These are phyloP conservation scores for Epithele typhae DNA, from an alignment of 768 basidiomycete genomes.

Conservation along the genomic window DNA sequence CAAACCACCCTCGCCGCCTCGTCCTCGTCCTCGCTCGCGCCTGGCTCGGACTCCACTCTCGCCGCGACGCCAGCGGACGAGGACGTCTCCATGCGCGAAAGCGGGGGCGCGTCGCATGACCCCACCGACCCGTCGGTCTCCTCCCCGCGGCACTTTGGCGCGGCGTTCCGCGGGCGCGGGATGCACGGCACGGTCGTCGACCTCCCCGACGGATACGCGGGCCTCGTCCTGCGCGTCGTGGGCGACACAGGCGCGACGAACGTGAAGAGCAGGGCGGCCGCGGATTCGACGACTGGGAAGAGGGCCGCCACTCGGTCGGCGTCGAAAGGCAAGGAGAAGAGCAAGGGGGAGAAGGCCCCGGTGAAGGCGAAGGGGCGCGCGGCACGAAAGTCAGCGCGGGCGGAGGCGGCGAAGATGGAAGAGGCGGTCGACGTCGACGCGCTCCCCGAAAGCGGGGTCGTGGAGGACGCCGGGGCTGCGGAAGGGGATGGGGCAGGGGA, in stretches of 20 bases:
- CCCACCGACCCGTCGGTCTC: too few relatives aligned
- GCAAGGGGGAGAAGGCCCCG: constrained; percentile 10
- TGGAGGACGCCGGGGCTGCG: constrained; percentile 22
- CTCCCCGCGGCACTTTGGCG: constrained; percentile 38
- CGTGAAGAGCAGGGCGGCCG: constrained; percentile 3
- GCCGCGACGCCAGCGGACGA: not conserved
- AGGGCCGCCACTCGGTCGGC: constrained; percentile 24
- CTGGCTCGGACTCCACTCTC: not conserved
- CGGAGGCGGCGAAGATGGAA: constrained; percentile 3
- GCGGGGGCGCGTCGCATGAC: constrained; percentile 9
- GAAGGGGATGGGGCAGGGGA: constrained; percentile 17
- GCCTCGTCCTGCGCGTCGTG: constrained; percentile 51
- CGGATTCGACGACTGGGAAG: constrained; percentile 11
- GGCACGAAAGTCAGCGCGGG: constrained; percentile 25
- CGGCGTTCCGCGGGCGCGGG: constrained; percentile 72
- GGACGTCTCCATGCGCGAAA: not conserved
- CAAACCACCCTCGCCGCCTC: constrained; percentile 9
- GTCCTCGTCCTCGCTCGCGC: not conserved
- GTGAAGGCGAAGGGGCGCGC: constrained; percentile 7
- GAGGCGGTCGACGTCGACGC: constrained; percentile 26
- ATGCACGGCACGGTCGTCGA: constrained; percentile 62
- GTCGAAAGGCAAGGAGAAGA: constrained; percentile 1
- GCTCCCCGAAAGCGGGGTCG: constrained; percentile 21
- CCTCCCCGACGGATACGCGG: constrained; percentile 64
- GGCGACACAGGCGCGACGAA: constrained; percentile 15